A percentile compares a stretch with the other conserved stretches of the same genome.
These are phyloP conservation scores for Acer yangbiense DNA, from an alignment of 345 rosid species.

Conservation along the genomic window DNA sequence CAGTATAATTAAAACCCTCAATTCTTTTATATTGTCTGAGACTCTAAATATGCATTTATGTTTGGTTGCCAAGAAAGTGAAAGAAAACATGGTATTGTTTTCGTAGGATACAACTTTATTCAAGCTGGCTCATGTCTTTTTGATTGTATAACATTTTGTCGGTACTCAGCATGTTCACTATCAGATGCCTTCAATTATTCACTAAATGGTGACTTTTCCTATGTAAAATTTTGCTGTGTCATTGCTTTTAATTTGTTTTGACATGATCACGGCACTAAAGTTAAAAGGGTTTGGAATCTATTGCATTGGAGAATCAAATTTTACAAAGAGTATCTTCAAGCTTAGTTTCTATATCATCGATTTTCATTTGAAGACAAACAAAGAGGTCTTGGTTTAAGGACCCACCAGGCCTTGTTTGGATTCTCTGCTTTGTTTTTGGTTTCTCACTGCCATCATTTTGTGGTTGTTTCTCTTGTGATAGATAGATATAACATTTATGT, in stretches of 20 bases:
- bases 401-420: slow-evolving; percentile 7
- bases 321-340: not conserved
- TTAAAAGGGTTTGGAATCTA: slow-evolving; percentile 9
- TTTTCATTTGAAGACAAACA: not conserved
- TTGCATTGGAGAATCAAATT: not conserved
- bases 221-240: not conserved
- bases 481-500: not conserved
- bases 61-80: not conserved
- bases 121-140: not conserved
- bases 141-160: not conserved
- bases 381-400: slow-evolving; percentile 3
- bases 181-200: not conserved
- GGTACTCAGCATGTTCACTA: not conserved
- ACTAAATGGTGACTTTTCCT: not conserved
- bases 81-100: not conserved
- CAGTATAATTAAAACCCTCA: not conserved
- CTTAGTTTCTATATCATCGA: not conserved
- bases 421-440: not conserved
- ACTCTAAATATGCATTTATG: not conserved
- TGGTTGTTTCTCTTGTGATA: slow-evolving; percentile 19
- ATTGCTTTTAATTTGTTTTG: not conserved
- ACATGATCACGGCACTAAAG: not conserved
- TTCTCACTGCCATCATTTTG: not conserved
- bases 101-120: not conserved
- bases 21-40: not conserved